Percentiles rank a stretch among this genome's conserved stretches.
These are phyloP conservation scores for Triticum monococcum DNA, from an alignment of 176 grass and related monocot species.

Conservation along the genomic window DNA sequence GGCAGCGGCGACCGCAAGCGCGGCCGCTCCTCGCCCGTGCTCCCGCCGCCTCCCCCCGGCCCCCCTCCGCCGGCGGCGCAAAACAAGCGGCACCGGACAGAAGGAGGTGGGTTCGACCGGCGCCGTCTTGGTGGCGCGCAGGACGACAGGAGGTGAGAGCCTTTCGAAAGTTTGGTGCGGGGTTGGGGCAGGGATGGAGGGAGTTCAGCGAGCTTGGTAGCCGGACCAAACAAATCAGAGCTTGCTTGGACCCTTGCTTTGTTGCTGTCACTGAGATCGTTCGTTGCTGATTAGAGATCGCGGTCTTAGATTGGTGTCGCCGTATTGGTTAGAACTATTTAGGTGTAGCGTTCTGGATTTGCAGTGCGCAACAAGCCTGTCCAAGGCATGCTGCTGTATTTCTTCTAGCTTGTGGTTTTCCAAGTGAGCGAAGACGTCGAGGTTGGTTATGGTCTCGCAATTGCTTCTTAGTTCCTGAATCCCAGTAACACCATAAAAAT, in stretches of 20 bases:
- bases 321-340: background rate
- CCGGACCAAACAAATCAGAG: background rate
- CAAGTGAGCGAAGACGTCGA: background rate
- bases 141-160: slow-evolving; percentile 66
- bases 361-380: background rate
- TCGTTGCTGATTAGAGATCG: background rate
- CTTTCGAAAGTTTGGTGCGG: background rate
- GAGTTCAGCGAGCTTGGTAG: slow-evolving; percentile 8
- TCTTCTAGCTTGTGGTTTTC: background rate
- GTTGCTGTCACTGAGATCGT: too few relatives aligned
- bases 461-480: slow-evolving; percentile 10
- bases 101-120: slow-evolving; percentile 72
- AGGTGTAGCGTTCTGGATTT: background rate
- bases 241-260: background rate
- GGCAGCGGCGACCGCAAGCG: slow-evolving; percentile 50
- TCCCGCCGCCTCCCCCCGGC: slow-evolving; percentile 57
- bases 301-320: background rate
- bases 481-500: background rate
- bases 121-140: slow-evolving; percentile 64
- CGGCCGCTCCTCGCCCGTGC: slow-evolving; percentile 49
- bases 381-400: background rate
- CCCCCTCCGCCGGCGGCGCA: slow-evolving; percentile 47
- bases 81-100: slow-evolving; percentile 60
- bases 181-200: background rate
- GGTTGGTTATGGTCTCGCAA: background rate